Evolutionary conservation across 176 grass and related monocot species (phyloP), one percentile per base, ranked within the genome.

Genomic region (Poa annua): DNA sequence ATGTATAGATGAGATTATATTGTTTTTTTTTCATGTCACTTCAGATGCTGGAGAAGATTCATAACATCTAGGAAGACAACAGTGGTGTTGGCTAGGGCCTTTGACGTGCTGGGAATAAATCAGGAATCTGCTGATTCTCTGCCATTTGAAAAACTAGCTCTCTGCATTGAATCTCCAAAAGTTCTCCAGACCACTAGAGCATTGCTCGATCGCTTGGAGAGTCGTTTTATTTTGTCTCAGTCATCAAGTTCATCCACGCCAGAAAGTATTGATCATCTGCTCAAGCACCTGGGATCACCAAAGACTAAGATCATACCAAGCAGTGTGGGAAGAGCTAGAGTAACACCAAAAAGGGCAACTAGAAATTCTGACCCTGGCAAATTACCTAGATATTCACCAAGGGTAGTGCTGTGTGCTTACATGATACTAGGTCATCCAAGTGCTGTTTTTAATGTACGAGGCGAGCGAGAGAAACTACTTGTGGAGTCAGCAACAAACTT

Each of bases 381-480:
- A 76, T 68, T 79, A 76, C 60, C 92, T 50, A 89, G 92, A 84
- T 98, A 98, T 93, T 79, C 89, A 13, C 85, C 86, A 19, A 87
- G 91, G 88, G 74, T 93, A 24, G 91, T 91, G 26, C 92, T 98
- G 54, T 95, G 93, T 90, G 93, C 96, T 74, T 95, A 98, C 87
- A 98, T 98, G 96, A 95, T 98, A 90, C 79, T 98, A 78, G 92
- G 83, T 66, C 96, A 98, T 84, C 96, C 93, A 81, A 87, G 67
- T 85, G 91, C 59, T 78, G 91, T 98, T 86, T 86, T 95, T 61
- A 98, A 89, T 75, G 92, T 84, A 67, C 86, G 71, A 83, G 89
- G 91, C 13, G 93, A 95, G 63, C 81, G 76, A 56, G 91, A 89
- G 56, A 88, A 88, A 76, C 63, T 87, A 55, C 83, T 95, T 64